Evolutionary conservation across 208 protist genomes (phyloP), one percentile per base, ranked within the genome.

Genomic region (Leishmania gerbilli): DNA sequence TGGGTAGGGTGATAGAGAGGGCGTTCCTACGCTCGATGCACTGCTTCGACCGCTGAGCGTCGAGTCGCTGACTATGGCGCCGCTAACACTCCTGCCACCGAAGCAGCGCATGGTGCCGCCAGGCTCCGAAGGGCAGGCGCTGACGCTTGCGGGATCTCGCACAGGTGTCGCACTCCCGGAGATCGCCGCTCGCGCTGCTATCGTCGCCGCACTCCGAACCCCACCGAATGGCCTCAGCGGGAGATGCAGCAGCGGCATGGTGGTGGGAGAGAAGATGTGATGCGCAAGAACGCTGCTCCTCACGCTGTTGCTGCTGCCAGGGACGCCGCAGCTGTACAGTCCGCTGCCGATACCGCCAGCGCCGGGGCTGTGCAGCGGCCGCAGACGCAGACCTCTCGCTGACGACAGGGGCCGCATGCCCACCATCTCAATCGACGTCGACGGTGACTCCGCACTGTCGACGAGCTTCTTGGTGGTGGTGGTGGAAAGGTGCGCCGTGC

Each of bases 271-370:
- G 47, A 58, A 1, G 24, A 34, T 75, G 71, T 8, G 47, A 40
- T 58, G 71, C 13, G n/a, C 21, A 56, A 40, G 71, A 1, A 0
- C 68, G 42, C 37, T 34, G 68, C 34, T 69, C 45, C 5, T 27
- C 42, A 15, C 9, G 24, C 42, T 74, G 68, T 24, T 74, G 42
- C 21, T 75, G 15, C 71, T 49, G 21, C 24, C 47, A 56, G 17
- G 21, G 67, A 45, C 67, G 40, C 67, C 40, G 31, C 42, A 3
- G 67, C 9, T 69, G 31, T 69, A 17, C 31, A 69, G 64, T 34
- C 31, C 64, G 64, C 64, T 69, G 64, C 64, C 64, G 34, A 69
- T 69, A 42, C 68, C 68, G 24, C 68, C 45, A 53, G 45, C 37
- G 8, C 45, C 21, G 68, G 6, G 21, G 15, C 47, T 56, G 45